Percentiles rank a stretch among this genome's conserved stretches.
phyloP scores from a whole-genome alignment of 441 rosid species.

The Lepidium campestre region DNA sequence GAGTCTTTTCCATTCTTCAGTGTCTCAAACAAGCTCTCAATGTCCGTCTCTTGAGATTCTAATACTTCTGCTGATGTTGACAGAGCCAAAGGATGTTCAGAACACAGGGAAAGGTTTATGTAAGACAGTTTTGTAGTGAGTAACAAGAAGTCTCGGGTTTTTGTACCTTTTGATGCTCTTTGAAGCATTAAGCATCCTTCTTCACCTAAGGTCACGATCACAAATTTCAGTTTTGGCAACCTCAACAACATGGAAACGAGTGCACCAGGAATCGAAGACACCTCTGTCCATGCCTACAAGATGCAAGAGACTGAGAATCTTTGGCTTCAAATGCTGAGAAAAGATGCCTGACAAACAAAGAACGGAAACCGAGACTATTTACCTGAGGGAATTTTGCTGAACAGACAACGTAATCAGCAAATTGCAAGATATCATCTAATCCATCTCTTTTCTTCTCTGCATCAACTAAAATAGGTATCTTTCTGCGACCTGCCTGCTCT shows the following conservation, averaged over 20 bases:
- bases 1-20: constrained; percentile 47
- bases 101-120: background rate
- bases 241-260: constrained; percentile 70
- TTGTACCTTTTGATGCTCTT: constrained; percentile 54
- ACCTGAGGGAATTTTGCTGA: constrained; percentile 79
- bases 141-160: background rate
- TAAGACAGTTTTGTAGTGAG: background rate
- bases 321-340: background rate
- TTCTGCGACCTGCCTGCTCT: constrained; percentile 72
- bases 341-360: background rate
- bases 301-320: background rate
- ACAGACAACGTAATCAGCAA: constrained; percentile 71
- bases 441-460: constrained; percentile 77
- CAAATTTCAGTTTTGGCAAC: constrained; percentile 64
- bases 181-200: constrained; percentile 82
- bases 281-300: constrained; percentile 63
- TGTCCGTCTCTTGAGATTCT: constrained; percentile 46
- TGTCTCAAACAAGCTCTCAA: constrained; percentile 46
- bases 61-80: constrained; percentile 31
- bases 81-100: constrained; percentile 19
- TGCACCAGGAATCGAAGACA: constrained; percentile 55
- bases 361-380: constrained; percentile 6
- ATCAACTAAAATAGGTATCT: constrained; percentile 79
- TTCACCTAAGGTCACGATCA: constrained; percentile 74
- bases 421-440: constrained; percentile 60